These are phyloP conservation scores for Calvatia gigantea DNA, from an alignment of 768 basidiomycete species.

Conservation along the genomic window DNA sequence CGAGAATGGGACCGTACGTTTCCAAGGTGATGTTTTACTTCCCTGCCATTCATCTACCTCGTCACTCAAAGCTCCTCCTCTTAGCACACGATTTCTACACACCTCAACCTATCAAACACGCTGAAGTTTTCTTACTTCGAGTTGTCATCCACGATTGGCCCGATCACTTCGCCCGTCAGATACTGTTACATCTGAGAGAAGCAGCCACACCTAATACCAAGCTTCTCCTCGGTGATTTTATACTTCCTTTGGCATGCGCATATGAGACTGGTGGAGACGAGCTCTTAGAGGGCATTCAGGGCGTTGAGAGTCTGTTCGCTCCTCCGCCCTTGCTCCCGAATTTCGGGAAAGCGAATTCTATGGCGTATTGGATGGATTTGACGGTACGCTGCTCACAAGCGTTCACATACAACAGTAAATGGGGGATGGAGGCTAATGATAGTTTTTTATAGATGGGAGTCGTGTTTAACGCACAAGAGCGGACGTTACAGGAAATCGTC, in stretches of 20 bases:
- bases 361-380: conserved; percentile 32
- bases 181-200: conserved; percentile 32
- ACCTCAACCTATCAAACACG: conserved; percentile 40
- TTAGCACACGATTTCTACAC: conserved; percentile 30
- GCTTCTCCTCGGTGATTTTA: conserved; percentile 38
- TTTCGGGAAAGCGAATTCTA: conserved; percentile 33
- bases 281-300: conserved; percentile 13
- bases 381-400: conserved; percentile 21
- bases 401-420: not conserved
- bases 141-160: conserved; percentile 67
- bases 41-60: not conserved
- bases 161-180: conserved; percentile 34
- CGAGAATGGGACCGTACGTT: conserved; percentile 21
- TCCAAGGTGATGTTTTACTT: conserved; percentile 22
- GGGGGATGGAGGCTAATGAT: too few species aligned
- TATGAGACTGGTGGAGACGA: conserved; percentile 21
- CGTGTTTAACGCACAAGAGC: conserved; percentile 35
- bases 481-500: conserved; percentile 30
- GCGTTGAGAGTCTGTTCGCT: conserved; percentile 16
- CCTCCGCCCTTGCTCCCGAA: conserved; percentile 35
- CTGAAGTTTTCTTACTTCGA: conserved; percentile 51
- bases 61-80: not conserved
- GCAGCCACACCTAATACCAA: conserved; percentile 33
- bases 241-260: conserved; percentile 34
- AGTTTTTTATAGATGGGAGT: conserved; percentile 31